These are phyloP conservation scores for Carex scoparia DNA, from an alignment of 176 grass and related monocot species.

Conservation along the genomic window DNA sequence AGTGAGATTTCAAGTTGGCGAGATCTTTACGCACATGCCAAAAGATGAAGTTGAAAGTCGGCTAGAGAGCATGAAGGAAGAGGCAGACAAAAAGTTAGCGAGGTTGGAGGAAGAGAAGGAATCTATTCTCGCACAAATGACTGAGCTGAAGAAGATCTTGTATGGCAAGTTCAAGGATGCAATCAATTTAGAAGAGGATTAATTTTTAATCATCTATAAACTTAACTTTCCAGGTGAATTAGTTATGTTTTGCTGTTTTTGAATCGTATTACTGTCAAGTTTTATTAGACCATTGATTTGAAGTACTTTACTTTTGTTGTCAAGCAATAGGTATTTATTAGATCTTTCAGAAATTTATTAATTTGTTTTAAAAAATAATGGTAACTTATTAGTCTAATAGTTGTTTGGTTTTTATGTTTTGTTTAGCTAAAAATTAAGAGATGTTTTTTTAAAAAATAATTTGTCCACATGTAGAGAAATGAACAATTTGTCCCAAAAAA, in stretches of 20 bases:
- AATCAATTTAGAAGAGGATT: slow-evolving; percentile 99
- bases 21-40: slow-evolving; percentile 87
- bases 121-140: slow-evolving; percentile 69
- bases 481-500: no score
- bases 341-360: background rate
- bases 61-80: slow-evolving; percentile 95
- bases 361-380: background rate
- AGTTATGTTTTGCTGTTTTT: background rate
- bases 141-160: slow-evolving; percentile 78
- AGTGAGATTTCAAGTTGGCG: slow-evolving; percentile 85
- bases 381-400: background rate
- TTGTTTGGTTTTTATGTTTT: background rate
- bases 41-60: slow-evolving; percentile 71
- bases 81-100: slow-evolving; percentile 63
- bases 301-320: background rate
- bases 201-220: background rate
- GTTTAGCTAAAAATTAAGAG: background rate
- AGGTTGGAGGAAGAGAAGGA: slow-evolving; percentile 79
- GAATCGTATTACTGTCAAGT: background rate
- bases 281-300: background rate
- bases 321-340: background rate
- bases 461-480: no score
- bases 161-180: slow-evolving; percentile 95
- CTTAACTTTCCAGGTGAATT: background rate
- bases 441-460: background rate